These are phyloP conservation scores for Scytalidium lignicola DNA, from an alignment of 2,329 filamentous ascomycete genomes.

Conservation along the genomic window DNA sequence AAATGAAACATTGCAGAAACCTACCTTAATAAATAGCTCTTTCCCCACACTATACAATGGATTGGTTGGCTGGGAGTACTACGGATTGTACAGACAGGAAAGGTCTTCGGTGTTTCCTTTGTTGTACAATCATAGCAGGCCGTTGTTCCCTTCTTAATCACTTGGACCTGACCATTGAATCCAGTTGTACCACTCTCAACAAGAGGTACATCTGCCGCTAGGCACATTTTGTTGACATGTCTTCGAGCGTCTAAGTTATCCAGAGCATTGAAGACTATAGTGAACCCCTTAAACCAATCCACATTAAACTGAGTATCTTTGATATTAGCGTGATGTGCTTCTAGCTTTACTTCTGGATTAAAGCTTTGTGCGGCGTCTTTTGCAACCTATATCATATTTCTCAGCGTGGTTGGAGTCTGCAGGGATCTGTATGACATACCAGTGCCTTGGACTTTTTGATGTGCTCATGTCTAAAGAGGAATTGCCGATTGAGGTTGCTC, in stretches of 20 bases:
- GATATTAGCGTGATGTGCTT: constrained; percentile 91
- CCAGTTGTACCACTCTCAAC: constrained; percentile 97
- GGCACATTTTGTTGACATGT: constrained; percentile 96
- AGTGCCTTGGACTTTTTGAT: constrained; percentile 96
- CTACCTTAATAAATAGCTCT: constrained; percentile 85
- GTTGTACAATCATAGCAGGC: constrained; percentile 94
- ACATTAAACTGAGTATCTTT: constrained; percentile 84
- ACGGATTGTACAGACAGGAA: constrained; percentile 94
- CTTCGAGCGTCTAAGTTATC: constrained; percentile 92
- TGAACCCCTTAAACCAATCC: constrained; percentile 80
- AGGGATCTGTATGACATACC: constrained; percentile 45
- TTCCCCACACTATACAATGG: constrained; percentile 98
- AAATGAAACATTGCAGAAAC: constrained; percentile 4
- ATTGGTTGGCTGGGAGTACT: constrained; percentile 95
- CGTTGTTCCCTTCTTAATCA: constrained; percentile 86
- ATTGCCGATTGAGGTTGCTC: constrained; percentile 95
- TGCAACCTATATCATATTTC: constrained; percentile 58
- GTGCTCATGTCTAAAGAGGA: constrained; percentile 92
- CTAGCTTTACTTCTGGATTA: constrained; percentile 81
- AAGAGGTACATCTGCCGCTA: constrained; percentile 83
- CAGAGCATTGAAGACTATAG: constrained; percentile 90
- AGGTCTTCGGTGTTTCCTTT: constrained; percentile 87
- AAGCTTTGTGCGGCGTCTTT: constrained; percentile 88
- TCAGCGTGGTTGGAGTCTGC: constrained; percentile 4
- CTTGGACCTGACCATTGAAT: constrained; percentile 96